Percentiles rank a stretch among this genome's conserved stretches.
Conservation (phyloP, 2,329 filamentous ascomycete genomes). For the Cladosporium sp. region DNA sequence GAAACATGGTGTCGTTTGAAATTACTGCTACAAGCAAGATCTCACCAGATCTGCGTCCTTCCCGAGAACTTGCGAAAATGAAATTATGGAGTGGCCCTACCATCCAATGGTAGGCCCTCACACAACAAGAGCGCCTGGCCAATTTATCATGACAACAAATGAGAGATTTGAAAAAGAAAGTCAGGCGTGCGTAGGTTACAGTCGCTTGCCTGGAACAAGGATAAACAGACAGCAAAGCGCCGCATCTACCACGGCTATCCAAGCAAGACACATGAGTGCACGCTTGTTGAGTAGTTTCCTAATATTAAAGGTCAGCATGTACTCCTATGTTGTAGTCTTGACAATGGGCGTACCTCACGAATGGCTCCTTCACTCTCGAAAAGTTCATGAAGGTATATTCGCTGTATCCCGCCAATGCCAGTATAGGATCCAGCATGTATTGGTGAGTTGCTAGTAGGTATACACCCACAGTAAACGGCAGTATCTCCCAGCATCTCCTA, state of each 20-base stretch:
- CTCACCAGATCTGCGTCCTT: background rate
- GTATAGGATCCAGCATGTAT: conserved; percentile 89
- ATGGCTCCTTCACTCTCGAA: conserved; percentile 83
- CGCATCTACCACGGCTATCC: conserved; percentile 75
- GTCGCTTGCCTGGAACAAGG: conserved; percentile 84
- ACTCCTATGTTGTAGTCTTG: background rate
- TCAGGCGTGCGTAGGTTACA: conserved; percentile 49
- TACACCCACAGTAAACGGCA: conserved; percentile 88
- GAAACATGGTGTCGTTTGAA: background rate
- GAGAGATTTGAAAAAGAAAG: background rate
- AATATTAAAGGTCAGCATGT: conserved; percentile 1
- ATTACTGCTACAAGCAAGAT: conserved; percentile 14
- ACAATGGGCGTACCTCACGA: conserved; percentile 60
- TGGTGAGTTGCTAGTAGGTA: conserved; percentile 91
- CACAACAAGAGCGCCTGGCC: conserved; percentile 1
- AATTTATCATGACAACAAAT: conserved; percentile 20
- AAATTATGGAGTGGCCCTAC: background rate
- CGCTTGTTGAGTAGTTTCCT: conserved; percentile 80
- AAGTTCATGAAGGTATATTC: conserved; percentile 97
- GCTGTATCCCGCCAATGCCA: conserved; percentile 85
- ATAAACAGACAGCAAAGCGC: conserved; percentile 90
- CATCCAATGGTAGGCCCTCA: conserved; percentile 3
- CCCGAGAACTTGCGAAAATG: background rate
- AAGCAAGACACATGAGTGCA: conserved; percentile 74
- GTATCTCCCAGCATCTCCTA: conserved; percentile 83